These are phyloP conservation scores for Ilex paraguariensis DNA, from an alignment of 305 asterid species.

Conservation along the genomic window DNA sequence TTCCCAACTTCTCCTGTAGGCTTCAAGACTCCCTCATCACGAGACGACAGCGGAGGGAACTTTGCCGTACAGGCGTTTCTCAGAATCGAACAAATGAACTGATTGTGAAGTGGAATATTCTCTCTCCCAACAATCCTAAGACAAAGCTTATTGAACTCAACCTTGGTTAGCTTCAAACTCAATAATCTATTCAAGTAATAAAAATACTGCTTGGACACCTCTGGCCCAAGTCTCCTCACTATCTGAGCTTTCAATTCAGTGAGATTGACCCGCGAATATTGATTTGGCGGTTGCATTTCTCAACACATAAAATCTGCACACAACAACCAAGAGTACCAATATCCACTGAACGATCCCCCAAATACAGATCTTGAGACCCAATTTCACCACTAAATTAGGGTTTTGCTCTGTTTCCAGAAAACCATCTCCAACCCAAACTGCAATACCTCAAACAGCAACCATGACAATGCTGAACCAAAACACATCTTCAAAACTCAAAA, in stretches of 20 bases:
- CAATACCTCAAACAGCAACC: conserved; percentile 30
- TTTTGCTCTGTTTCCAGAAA: conserved; percentile 44
- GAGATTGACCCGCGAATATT: conserved; percentile 69
- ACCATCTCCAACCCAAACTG: conserved; percentile 41
- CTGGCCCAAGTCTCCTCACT: conserved; percentile 70
- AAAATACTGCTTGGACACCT: conserved; percentile 73
- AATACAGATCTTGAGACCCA: conserved; percentile 29
- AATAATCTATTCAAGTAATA: conserved; percentile 63
- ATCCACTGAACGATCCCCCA: conserved; percentile 12
- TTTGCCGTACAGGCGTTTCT: conserved; percentile 61
- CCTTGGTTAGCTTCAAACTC: conserved; percentile 66
- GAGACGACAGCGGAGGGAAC: conserved; percentile 46
- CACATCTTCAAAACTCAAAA: conserved; percentile 45
- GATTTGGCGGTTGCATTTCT: conserved; percentile 73
- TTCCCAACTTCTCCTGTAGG: conserved; percentile 25
- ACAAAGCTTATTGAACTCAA: conserved; percentile 74
- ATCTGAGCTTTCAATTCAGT: conserved; percentile 70
- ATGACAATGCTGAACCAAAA: conserved; percentile 35
- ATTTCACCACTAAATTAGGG: conserved; percentile 49
- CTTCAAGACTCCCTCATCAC: conserved; percentile 32
- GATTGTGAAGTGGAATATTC: conserved; percentile 81
- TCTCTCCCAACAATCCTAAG: conserved; percentile 65
- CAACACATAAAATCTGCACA: conserved; percentile 50
- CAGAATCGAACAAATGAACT: conserved; percentile 61
- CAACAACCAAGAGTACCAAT: conserved; percentile 28